These are phyloP conservation scores for Gossypium herbaceum DNA, from an alignment of 345 rosid genomes.

Conservation along the genomic window DNA sequence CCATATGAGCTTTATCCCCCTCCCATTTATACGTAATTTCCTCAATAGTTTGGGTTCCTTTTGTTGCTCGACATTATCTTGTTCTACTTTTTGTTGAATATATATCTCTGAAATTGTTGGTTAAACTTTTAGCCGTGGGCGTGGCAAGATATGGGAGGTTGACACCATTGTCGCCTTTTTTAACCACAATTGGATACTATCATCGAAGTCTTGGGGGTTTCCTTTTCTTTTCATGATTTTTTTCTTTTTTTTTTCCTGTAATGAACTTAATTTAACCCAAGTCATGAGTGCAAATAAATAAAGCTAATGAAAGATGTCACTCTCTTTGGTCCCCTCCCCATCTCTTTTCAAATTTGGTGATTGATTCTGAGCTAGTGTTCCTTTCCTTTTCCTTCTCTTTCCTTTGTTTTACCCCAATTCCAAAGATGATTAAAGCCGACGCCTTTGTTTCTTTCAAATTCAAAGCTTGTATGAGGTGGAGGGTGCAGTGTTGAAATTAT, in stretches of 20 bases:
- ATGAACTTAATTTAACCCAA: neutral
- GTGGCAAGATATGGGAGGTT: neutral
- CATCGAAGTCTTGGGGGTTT: neutral
- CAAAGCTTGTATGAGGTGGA: neutral
- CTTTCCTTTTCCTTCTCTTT: neutral
- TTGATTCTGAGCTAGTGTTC: neutral
- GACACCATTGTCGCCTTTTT: neutral
- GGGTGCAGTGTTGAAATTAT: neutral
- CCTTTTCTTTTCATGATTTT: neutral
- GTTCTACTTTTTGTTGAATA: neutral
- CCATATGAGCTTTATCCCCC: neutral
- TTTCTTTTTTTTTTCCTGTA: neutral
- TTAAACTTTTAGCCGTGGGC: neutral
- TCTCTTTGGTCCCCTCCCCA: neutral
- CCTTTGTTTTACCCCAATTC: neutral
- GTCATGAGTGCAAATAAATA: constrained; percentile 5
- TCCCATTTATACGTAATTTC: neutral
- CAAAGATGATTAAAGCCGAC: neutral
- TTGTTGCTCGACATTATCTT: too few relatives aligned
- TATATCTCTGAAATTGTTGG: neutral
- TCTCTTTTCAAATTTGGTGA: constrained; percentile 5
- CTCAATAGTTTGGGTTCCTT: neutral
- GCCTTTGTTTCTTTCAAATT: neutral
- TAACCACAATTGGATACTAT: neutral
- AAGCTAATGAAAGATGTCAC: constrained; percentile 1